Evolutionary conservation across 2,329 filamentous ascomycete species (phyloP), one percentile per base, ranked within the genome.

Genomic region (Helicocarpus griseus): DNA sequence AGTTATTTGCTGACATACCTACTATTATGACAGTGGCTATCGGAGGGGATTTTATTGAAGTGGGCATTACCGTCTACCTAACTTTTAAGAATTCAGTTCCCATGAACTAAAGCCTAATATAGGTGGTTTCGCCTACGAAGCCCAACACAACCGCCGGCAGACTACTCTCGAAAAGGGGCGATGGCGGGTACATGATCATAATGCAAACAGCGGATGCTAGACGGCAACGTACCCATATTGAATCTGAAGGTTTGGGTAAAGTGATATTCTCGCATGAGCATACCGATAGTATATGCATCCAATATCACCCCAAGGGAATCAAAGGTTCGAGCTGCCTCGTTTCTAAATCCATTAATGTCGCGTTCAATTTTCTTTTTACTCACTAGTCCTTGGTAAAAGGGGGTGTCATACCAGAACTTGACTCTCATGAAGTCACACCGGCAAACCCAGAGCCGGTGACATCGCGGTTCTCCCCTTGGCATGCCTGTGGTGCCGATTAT

Each of bases 111-210:
- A 46, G 11, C 8, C 17, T 2, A 19, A 21, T 21, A 5, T 29
- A 54, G 53, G 62, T 71, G 28, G 68, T 71, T 38, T 65, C 71
- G 1, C 71, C 72, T 2, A 61, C 65, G 50, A 59, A 61, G 35
- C 48, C 59, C 1, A 57, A 62, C n/a, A 72, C 71, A 0, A 69
- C 71, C 0, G 72, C 69, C 1, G 67, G 69, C 6, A 61, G 71
- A 29, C 56, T 73, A 4, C 67, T 74, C 14, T 50, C 64, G 1
- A 73, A 72, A 57, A 64, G 66, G 28, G 69, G 70, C 8, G 68
- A 73, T 50, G 70, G 72, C 6, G 72, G 73, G 3, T 75, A 74
- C 56, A 75, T 75, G 71, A 66, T 73, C 51, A 73, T 73, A 48
- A 74, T 75, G 72, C 72, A 75, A 55, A 74, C 67, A 2, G 56